phyloP scores from a whole-genome alignment of 148 eudicot species.

The Arbutus unedo region DNA sequence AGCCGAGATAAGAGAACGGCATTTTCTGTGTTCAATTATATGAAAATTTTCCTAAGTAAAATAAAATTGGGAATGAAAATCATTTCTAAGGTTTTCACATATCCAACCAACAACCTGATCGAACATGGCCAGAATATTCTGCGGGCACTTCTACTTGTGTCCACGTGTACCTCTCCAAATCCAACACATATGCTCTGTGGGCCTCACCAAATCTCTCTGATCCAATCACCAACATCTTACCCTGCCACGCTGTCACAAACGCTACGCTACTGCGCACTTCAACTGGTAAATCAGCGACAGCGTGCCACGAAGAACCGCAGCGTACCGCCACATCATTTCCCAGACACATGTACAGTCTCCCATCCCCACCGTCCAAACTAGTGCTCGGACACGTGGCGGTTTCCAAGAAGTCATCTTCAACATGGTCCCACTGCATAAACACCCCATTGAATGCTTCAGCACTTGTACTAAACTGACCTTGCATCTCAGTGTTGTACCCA shows the following conservation, averaged over 20 bases:
- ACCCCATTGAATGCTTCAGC: conserved; percentile 46
- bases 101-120: conserved; percentile 56
- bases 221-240: conserved; percentile 50
- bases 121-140: conserved; percentile 58
- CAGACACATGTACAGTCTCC: conserved; percentile 27
- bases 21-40: too few species aligned
- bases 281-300: conserved; percentile 37
- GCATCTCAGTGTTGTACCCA: conserved; percentile 58
- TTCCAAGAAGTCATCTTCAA: conserved; percentile 33
- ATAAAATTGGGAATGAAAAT: conserved; percentile 6
- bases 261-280: conserved; percentile 23
- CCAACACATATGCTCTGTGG: conserved; percentile 35
- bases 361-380: conserved; percentile 34
- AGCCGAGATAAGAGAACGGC: too few species aligned
- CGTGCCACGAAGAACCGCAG: conserved; percentile 37
- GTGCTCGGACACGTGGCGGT: conserved; percentile 28
- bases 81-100: conserved; percentile 18
- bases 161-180: conserved; percentile 48
- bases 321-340: conserved; percentile 24
- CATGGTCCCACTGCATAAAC: conserved; percentile 53
- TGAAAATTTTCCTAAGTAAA: not conserved
- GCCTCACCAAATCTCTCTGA: conserved; percentile 28
- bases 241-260: conserved; percentile 33
- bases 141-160: conserved; percentile 35
- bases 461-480: conserved; percentile 49